phyloP scores from a whole-genome alignment of 1,284 basidiomycete genomes.

The Cutaneotrichosporon sp. region DNA sequence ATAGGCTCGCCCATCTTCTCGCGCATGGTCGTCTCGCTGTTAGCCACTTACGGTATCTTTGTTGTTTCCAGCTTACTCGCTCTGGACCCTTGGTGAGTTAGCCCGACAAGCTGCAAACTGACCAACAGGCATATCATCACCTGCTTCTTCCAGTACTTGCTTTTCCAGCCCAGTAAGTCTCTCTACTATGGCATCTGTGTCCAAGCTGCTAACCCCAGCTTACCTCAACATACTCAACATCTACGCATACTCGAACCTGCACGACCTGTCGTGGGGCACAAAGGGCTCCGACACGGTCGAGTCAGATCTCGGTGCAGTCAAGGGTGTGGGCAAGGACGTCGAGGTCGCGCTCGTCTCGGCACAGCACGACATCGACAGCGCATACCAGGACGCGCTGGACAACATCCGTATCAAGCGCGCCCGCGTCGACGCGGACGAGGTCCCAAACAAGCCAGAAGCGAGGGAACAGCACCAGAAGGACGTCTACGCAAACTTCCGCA shows the following conservation, averaged over 20 bases:
- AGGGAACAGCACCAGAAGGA: conserved; percentile 71
- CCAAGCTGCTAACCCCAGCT: conserved; percentile 8
- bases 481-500: conserved; percentile 80
- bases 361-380: conserved; percentile 77
- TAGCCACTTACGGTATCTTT: conserved; percentile 83
- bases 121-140: conserved; percentile 68
- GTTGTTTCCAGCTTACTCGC: conserved; percentile 73
- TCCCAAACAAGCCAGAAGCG: conserved; percentile 52
- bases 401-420: conserved; percentile 56
- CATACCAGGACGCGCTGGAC: conserved; percentile 82
- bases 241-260: conserved; percentile 56
- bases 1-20: conserved; percentile 59
- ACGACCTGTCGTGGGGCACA: conserved; percentile 73
- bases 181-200: too few relatives aligned
- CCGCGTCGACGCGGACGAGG: conserved; percentile 29
- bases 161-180: conserved; percentile 55
- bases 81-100: conserved; percentile 42
- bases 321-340: conserved; percentile 61
- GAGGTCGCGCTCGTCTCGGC: conserved; percentile 83
- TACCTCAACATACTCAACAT: conserved; percentile 22
- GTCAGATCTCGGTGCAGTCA: conserved; percentile 70
- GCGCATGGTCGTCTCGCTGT: conserved; percentile 42
- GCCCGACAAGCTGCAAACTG: not conserved
- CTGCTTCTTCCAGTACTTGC: conserved; percentile 80
- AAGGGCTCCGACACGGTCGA: conserved; percentile 66